Percentiles rank a stretch among this genome's conserved stretches.
These are phyloP conservation scores for Pisolithus microcarpus DNA, from an alignment of 768 basidiomycete genomes.

Conservation along the genomic window DNA sequence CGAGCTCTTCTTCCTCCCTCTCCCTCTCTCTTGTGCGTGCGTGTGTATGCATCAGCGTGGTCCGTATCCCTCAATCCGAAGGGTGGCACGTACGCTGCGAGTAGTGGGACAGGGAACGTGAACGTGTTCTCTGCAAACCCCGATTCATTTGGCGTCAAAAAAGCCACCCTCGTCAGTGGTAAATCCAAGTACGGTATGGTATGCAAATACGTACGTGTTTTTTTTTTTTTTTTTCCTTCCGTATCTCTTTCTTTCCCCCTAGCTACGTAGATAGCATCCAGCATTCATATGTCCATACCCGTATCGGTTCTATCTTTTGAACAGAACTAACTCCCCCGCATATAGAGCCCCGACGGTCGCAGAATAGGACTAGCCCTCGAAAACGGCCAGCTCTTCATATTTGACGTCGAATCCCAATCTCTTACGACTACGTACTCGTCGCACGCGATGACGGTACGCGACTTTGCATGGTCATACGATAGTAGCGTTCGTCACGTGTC, in stretches of 20 bases:
- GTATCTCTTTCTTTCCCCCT: conserved; percentile 6
- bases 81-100: conserved; percentile 66
- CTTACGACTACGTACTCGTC: conserved; percentile 70
- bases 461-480: conserved; percentile 84
- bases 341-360: conserved; percentile 82
- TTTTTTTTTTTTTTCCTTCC: no score
- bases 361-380: conserved; percentile 78
- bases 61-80: conserved; percentile 75
- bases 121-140: conserved; percentile 63
- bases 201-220: conserved; percentile 58
- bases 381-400: conserved; percentile 81
- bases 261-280: neutral
- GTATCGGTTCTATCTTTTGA: neutral
- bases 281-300: neutral
- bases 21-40: no score
- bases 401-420: conserved; percentile 66
- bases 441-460: conserved; percentile 86
- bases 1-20: neutral
- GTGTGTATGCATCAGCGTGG: conserved; percentile 52
- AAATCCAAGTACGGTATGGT: conserved; percentile 73
- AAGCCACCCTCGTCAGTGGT: conserved; percentile 54
- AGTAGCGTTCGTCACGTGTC: conserved; percentile 53
- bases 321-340: neutral
- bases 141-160: conserved; percentile 59
- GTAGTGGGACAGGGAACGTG: conserved; percentile 65